Evolutionary conservation across 1,139 yeast species (phyloP).

Genomic region (Scheffersomyces parashehatae): DNA sequence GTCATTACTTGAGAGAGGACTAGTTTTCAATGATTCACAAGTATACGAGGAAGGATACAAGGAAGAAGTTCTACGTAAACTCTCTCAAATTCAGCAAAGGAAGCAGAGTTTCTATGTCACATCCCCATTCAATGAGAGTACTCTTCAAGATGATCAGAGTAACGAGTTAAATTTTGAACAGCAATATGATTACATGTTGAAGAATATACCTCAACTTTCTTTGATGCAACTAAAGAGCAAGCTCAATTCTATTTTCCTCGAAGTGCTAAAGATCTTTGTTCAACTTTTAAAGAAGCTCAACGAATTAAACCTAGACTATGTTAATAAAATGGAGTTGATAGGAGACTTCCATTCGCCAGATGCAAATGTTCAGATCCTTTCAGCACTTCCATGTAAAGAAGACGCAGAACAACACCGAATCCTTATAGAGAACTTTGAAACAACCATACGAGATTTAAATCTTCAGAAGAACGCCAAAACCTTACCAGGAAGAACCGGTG

Average conservation of each 20-base stretch:
- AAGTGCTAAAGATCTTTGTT: conserved; percentile 33
- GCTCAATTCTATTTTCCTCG: conserved; percentile 38
- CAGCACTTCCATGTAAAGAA: conserved; percentile 26
- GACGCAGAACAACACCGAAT: conserved; percentile 34
- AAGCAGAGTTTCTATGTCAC: conserved; percentile 23
- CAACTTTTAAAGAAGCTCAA: conserved; percentile 33
- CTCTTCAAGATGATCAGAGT: conserved; percentile 8
- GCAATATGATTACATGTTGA: conserved; percentile 26
- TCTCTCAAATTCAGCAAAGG: conserved; percentile 18
- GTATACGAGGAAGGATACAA: conserved; percentile 35
- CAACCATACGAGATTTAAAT: conserved; percentile 21
- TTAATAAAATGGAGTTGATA: conserved; percentile 29
- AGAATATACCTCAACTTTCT: conserved; percentile 31
- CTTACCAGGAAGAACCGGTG: conserved; percentile 11
- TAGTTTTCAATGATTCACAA: conserved; percentile 28
- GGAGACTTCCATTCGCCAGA: conserved; percentile 22
- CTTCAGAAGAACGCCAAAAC: conserved; percentile 9
- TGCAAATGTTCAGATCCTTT: conserved; percentile 15
- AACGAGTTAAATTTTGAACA: conserved; percentile 24
- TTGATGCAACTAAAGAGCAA: conserved; percentile 32
- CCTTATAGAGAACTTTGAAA: conserved; percentile 35
- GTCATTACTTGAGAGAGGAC: conserved; percentile 28
- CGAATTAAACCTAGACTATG: conserved; percentile 24
- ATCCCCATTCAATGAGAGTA: conserved; percentile 29
- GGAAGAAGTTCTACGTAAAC: conserved; percentile 25